Evolutionary conservation across 2,329 filamentous ascomycete genomes (phyloP), one percentile per base, ranked within the genome.

Genomic region (Cladophialophora immunda): DNA sequence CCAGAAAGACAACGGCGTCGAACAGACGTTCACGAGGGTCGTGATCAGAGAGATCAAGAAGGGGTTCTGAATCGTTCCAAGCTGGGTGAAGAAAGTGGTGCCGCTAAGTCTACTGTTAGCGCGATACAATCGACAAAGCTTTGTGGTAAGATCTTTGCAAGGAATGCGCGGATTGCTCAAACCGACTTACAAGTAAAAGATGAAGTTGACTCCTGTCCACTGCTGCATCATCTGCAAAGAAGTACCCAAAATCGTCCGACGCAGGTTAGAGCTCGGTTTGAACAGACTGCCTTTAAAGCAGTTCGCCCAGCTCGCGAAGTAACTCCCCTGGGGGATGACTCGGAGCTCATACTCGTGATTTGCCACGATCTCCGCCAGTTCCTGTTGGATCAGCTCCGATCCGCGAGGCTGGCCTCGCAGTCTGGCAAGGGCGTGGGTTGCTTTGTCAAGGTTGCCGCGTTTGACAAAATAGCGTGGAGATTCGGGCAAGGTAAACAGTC

Each of bases 31-130:
- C 83, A 97, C 92, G 62, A 95, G 86, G 69, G 91, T 95, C 79
- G 92, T 94, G 82, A 97, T 86, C 76, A 97, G 85, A 65, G 89
- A 91, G 77, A 95, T 93, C 73, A 96, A 79, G 86, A 97, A 97
- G 50, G 87, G 84, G 84, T 97, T 90, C 68, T 77, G 73, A 75
- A 96, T 92, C 73, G 91, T 90, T 72, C 90, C 90, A 30, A 91
- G 89, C 32, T 89, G 88, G 80, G 90, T 81, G 82, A 96, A 92
- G 88, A 96, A 93, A 67, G 89, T 87, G 11, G 90, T 92, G 88
- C 30, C 92, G 94, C 45, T 50, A 50, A 4, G 2, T 25, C 5
- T 30, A 22, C 19, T 4, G 45, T 50, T 6, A 50, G 45, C 19
- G 4, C 4, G 8, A 13, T 22, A 13, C 19, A 50, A 5, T 25